Evolutionary conservation across 2,329 filamentous ascomycete species (phyloP), one percentile per base, ranked within the genome.

Genomic region (Fusarium sp.): DNA sequence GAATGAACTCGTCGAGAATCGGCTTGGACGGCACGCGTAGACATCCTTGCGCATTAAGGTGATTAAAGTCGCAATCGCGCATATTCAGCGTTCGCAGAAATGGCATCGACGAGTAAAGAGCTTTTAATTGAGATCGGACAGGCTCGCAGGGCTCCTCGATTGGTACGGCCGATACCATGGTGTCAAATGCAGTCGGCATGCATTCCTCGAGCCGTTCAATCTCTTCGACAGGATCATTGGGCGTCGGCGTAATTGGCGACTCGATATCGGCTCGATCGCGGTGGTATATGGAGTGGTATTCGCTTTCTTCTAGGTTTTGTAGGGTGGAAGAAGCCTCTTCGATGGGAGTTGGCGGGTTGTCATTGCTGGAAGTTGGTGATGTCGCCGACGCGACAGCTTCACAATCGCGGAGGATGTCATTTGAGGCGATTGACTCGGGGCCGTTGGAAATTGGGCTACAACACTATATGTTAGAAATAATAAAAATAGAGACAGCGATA

Each of bases 1-100:
- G 50, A 13, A 72, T 37, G 11, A 72, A 72, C 9, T 72, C 56
- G 40, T 72, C 69, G 13, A 72, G 66, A 4, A 72, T 70, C 0
- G 66, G 63, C 30, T 71, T 72, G 10, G 69, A 56, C 1, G 69
- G 69, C 3, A 72, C 56, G 28, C 59, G 69, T 18, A 72, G 46
- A n/a, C 69, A 72, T 4, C 66, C 69, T 27, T 61, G 69, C 1
- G 68, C 42, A 10, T 66, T 47, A 10, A 71, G 65, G 10, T 59
- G 57, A 10, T 54, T 37, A 11, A 69, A 63, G 23, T 71, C 69
- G 50, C 54, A 54, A 34, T 71, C 69, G 50, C 61, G 64, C 46
- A 71, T 69, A 7, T 48, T 69, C 2, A 69, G 43, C 0, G 68
- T 61, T 14, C 66, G 47, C 2, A 71, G 28, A 50, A 71, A 71